Evolutionary conservation across 352 stramenopile species (phyloP).

Genomic region (Phytopythium boreale): DNA sequence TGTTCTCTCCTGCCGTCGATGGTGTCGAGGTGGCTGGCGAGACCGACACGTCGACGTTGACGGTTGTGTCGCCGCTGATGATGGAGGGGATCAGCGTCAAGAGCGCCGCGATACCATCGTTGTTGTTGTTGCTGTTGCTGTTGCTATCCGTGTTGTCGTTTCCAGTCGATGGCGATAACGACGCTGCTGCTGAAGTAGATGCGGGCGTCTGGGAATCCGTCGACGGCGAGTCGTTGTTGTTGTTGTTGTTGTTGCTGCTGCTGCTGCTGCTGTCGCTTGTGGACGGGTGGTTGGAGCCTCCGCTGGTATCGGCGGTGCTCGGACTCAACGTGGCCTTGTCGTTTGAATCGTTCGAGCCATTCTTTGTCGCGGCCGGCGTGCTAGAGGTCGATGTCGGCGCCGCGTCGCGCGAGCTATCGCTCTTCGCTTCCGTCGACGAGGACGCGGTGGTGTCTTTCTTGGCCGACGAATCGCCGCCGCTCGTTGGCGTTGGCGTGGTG

Average conservation of each 20-base stretch:
- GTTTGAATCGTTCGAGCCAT: conserved; percentile 7
- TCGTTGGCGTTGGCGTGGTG: not conserved
- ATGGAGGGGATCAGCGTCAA: conserved; percentile 9
- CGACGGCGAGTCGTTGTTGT: conserved; percentile 1
- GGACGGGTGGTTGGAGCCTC: not conserved
- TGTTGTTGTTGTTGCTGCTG: conserved; percentile 2
- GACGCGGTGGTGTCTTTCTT: not conserved
- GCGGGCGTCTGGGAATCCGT: not conserved
- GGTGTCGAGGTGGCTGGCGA: not conserved
- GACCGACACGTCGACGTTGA: not conserved
- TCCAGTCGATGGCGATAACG: not conserved
- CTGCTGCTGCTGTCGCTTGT: too few species aligned
- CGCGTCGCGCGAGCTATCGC: not conserved
- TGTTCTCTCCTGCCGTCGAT: not conserved
- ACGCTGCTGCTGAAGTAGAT: not conserved
- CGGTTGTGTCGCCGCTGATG: not conserved
- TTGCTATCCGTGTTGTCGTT: not conserved
- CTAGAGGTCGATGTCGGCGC: not conserved
- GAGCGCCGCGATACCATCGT: conserved; percentile 10
- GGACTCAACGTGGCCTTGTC: conserved; percentile 5
- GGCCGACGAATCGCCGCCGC: not conserved
- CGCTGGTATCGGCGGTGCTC: not conserved
- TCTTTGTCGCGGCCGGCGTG: not conserved
- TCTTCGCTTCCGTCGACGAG: not conserved
- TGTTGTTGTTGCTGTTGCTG: conserved; percentile 8